A percentile compares a stretch with the other conserved stretches of the same genome.
Conservation (phyloP, 2,329 filamentous ascomycete genomes). For the Epichloe festucae region DNA sequence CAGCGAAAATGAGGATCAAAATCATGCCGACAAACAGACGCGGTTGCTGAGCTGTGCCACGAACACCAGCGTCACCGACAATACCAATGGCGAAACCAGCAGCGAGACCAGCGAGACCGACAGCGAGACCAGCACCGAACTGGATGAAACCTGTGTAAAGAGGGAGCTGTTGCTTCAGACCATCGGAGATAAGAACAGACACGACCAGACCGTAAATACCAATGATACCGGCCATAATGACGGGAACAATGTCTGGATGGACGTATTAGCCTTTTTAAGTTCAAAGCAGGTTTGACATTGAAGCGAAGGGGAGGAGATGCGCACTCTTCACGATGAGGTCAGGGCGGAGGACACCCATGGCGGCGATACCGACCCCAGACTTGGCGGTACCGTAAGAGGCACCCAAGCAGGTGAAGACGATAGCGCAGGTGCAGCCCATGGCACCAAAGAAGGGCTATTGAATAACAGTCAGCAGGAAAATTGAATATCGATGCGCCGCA, state of each 20-base stretch:
- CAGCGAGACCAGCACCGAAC: conserved; percentile 68
- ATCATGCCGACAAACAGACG: conserved; percentile 95
- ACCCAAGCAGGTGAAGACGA: conserved; percentile 92
- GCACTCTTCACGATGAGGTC: conserved; percentile 99
- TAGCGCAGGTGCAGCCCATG: conserved; percentile 94
- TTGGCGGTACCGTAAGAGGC: conserved; percentile 98
- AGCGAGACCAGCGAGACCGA: conserved; percentile 72
- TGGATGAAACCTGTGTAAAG: conserved; percentile 79
- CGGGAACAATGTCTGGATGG: conserved; percentile 80
- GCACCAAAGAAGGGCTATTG: conserved; percentile 78
- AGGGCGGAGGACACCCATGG: conserved; percentile 95
- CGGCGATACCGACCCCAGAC: conserved; percentile 95
- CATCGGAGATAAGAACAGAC: conserved; percentile 75
- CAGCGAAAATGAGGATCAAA: conserved; percentile 97
- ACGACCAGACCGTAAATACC: conserved; percentile 94
- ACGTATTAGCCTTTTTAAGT: conserved; percentile 9
- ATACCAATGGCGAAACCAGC: conserved; percentile 81
- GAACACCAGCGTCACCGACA: conserved; percentile 78
- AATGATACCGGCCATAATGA: conserved; percentile 99
- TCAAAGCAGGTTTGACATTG: neutral
- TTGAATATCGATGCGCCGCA: conserved; percentile 9
- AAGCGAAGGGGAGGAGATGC: conserved; percentile 19
- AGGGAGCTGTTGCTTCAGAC: conserved; percentile 56
- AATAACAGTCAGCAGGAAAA: conserved; percentile 20
- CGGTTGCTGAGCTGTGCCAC: conserved; percentile 73